A percentile compares a stretch with the other conserved stretches of the same genome.
phyloP scores from a whole-genome alignment of 2,329 filamentous ascomycete species.

The Xylaria sp. region DNA sequence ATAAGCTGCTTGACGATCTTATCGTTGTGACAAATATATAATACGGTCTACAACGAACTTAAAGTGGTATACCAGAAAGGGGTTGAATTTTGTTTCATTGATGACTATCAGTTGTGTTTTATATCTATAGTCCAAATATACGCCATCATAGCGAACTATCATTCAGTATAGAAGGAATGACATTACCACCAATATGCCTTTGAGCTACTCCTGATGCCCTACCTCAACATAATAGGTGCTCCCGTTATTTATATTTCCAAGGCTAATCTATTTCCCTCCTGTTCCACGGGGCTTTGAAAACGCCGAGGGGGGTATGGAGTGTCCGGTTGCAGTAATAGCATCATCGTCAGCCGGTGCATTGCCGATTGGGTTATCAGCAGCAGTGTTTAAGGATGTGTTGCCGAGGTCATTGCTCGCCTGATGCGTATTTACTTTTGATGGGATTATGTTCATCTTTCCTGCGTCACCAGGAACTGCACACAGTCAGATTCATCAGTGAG shows the following conservation, averaged over 20 bases:
- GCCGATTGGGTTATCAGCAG: constrained; percentile 41
- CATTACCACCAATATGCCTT: neutral
- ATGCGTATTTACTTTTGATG: constrained; percentile 40
- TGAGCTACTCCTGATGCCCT: neutral
- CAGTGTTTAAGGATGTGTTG: constrained; percentile 38
- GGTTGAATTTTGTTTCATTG: neutral
- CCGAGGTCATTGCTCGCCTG: constrained; percentile 35
- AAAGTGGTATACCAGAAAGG: neutral
- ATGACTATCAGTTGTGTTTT: too few relatives aligned
- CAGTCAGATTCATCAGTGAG: neutral
- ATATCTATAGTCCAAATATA: neutral
- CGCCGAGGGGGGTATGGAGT: constrained; percentile 35
- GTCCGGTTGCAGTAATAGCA: constrained; percentile 39
- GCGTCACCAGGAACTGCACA: constrained; percentile 40
- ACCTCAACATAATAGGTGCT: neutral
- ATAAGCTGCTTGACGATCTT: neutral
- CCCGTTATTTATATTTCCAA: neutral
- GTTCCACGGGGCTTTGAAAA: constrained; percentile 35
- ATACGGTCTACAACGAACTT: neutral
- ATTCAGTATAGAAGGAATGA: neutral
- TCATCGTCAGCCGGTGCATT: constrained; percentile 34
- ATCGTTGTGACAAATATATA: neutral
- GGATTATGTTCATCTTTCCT: constrained; percentile 42
- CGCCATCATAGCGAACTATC: too few relatives aligned
- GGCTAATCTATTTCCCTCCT: constrained; percentile 40